Evolutionary conservation across 1,284 basidiomycete species (phyloP), one percentile per base, ranked within the genome.

Genomic region (Peniophora sp.): DNA sequence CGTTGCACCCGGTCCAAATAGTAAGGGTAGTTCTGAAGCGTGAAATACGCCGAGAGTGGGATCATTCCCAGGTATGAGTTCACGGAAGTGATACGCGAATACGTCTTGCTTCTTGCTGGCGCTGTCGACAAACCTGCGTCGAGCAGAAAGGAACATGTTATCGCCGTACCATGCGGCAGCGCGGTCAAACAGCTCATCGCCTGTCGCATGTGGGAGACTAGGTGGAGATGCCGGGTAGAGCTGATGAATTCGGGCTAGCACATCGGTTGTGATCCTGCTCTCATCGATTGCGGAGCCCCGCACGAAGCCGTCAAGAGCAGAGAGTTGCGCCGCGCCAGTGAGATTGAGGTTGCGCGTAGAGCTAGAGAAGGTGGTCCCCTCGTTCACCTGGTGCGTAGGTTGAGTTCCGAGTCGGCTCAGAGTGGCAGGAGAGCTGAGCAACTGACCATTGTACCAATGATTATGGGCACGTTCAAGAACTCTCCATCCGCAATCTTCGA

Each of bases 141-240:
- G 61, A 0, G 76, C 66, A 0, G 72, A 65, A 20, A 81, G 64
- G 59, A 71, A 82, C 75, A 80, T 80, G 49, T 71, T 66, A 53
- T 77, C 77, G 0, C 74, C 76, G 56, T 81, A 83, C 72, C 74
- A 82, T 1, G 78, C 67, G 47, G 65, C 71, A 0, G 69, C 74
- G 49, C 80, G 63, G 56, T 82, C 79, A 49, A 78, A 82, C 14
- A 83, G 62, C 6, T 74, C 75, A 57, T 83, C 79, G 0, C 79
- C 78, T 0, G 78, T 81, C 52, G 75, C 75, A 63, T 78, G 81
- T 0, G 71, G 69, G 2, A 67, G 59, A 9, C 63, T 62, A 10
- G 69, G 61, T 50, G 79, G 75, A 51, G 79, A 75, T 0, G 72
- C 71, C 0, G 76, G 75, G 59, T 70, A 83, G 2, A 74, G 52